A percentile compares a stretch with the other conserved stretches of the same genome.
These are phyloP conservation scores for Cornus suecica DNA, from an alignment of 148 eudicot species.

Conservation along the genomic window DNA sequence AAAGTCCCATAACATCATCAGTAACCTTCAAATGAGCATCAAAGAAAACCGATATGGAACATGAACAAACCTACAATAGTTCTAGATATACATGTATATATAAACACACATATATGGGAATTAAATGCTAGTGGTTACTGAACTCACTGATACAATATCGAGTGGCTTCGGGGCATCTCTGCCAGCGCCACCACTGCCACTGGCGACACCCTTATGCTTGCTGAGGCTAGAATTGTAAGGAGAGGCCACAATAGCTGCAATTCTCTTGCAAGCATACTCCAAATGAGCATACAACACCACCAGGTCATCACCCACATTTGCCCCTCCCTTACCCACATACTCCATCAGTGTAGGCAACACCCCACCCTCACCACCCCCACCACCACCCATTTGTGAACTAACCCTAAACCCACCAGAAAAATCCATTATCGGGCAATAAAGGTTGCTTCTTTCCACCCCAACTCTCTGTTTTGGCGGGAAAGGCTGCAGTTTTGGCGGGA, in stretches of 20 bases:
- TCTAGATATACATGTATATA: no score
- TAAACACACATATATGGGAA: neutral
- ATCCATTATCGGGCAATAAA: conserved; percentile 39
- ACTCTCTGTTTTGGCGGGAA: conserved; percentile 28
- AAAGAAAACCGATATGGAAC: no score
- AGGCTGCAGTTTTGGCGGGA: conserved; percentile 8
- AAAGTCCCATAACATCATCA: neutral
- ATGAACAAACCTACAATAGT: neutral
- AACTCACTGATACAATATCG: conserved; percentile 74
- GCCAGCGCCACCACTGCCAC: conserved; percentile 25
- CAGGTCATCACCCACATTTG: conserved; percentile 76
- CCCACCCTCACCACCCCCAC: conserved; percentile 22
- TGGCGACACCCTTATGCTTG: conserved; percentile 22
- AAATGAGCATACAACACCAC: conserved; percentile 69
- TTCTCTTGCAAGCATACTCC: conserved; percentile 80
- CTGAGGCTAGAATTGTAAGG: conserved; percentile 58
- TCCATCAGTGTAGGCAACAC: conserved; percentile 52
- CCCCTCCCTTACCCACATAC: conserved; percentile 62
- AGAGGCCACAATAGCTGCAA: conserved; percentile 88
- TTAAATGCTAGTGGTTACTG: neutral
- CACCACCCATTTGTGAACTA: conserved; percentile 31
- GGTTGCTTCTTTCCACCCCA: neutral
- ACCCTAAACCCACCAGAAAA: conserved; percentile 35
- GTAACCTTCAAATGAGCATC: neutral
- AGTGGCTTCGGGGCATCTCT: conserved; percentile 95